Evolutionary conservation across 306 rosid genomes (phyloP), one percentile per base, ranked within the genome.

Genomic region (Pyrus communis): DNA sequence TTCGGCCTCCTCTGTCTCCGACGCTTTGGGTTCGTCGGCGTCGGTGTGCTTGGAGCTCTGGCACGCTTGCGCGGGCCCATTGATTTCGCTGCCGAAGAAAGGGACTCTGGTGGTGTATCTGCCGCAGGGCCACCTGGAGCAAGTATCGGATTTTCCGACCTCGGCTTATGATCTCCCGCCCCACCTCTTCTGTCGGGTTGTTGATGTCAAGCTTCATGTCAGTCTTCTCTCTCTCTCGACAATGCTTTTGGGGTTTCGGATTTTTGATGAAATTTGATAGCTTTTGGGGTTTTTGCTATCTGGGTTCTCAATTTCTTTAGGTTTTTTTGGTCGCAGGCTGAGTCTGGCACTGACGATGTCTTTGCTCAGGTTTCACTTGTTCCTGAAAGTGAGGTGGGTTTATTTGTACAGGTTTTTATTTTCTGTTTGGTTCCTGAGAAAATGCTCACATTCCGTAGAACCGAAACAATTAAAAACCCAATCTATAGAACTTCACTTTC

Each of bases 31-130:
- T 49, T 49, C 85, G 28, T 57, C 84, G 5, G 75, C 89, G 43
- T 82, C 98, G 10, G 92, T 92, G 73, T 92, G 99, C 84, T 83
- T 96, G 90, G 98, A 96, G 83, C 90, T 96, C 3, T 96, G 98
- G 99, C 99, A 96, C 78, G 99, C 99, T 1, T 96, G 98, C 82
- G 99, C 99, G 1, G 99, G 99, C 4, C 99, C 99, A 27, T 72
- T 91, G 84, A 91, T 91, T 84, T 92, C 98, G 23, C 72, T 96
- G 62, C 98, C 99, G 0, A 92, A 89, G 87, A 96, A 92, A 77
- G 97, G 97, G 10, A 89, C 84, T 67, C 81, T 91, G 63, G 96
- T 96, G 43, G 97, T 96, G 33, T 96, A 96, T 84, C 77, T 88
- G 68, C 99, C 97, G 5, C 99, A 96, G 71, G 99, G 98, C 7